A percentile compares a stretch with the other conserved stretches of the same genome.
phyloP scores from a whole-genome alignment of 352 stramenopile genomes.

The Pythium vanterpoolii region DNA sequence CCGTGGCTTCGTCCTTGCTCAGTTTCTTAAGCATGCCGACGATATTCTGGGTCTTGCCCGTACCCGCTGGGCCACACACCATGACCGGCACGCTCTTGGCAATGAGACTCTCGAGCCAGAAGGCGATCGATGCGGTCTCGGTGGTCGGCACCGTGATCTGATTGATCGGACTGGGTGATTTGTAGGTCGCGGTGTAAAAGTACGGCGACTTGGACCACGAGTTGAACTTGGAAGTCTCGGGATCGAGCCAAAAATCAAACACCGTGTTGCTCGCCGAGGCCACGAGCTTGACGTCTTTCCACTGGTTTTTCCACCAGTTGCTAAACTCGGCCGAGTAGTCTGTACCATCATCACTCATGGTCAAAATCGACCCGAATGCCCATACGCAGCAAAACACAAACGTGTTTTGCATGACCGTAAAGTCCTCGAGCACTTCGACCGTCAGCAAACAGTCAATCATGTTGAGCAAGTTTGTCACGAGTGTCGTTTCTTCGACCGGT shows the following conservation, averaged over 20 bases:
- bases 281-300: constrained; percentile 95
- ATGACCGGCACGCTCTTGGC: constrained; percentile 90
- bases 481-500: constrained; percentile 91
- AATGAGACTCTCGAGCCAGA: constrained; percentile 95
- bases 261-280: constrained; percentile 92
- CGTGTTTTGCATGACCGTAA: constrained; percentile 84
- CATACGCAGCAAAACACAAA: constrained; percentile 97
- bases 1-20: constrained; percentile 78
- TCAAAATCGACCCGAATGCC: constrained; percentile 92
- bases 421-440: constrained; percentile 68
- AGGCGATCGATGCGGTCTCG: constrained; percentile 93
- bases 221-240: constrained; percentile 89
- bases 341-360: constrained; percentile 91
- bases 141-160: constrained; percentile 93
- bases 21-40: constrained; percentile 94
- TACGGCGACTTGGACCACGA: constrained; percentile 95
- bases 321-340: constrained; percentile 94
- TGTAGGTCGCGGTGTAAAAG: constrained; percentile 91
- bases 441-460: constrained; percentile 94
- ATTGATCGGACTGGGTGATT: constrained; percentile 82
- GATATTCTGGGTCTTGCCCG: constrained; percentile 94
- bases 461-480: constrained; percentile 92
- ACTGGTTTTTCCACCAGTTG: constrained; percentile 95
- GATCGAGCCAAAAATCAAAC: constrained; percentile 97
- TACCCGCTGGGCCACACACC: constrained; percentile 92